Base-by-base conservation (phyloP, 768 basidiomycete genomes). In the Collybiopsis confluens region DNA sequence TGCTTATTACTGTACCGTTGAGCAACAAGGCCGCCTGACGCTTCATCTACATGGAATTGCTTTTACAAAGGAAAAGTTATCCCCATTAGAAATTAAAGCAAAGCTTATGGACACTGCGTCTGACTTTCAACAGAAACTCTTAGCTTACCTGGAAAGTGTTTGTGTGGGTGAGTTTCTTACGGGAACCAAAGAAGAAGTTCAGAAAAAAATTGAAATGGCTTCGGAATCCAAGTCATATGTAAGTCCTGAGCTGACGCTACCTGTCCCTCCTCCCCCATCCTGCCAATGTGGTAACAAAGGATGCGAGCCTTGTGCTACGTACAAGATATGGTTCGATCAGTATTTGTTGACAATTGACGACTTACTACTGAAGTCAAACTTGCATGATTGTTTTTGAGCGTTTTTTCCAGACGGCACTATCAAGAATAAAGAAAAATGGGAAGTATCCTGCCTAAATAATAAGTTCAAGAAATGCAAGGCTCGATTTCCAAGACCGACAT, bases 21-120 rank as follows among this genome's bases (percentile, higher is more conserved):
- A 65, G 45, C 43, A 55, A 24, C 64, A 65, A 50, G 62, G 62
- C 4, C 54, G 58, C 13, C 37, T 61, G 2, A 64, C 63, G 2
- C 51, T 66, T 21, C 75, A 77, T 59, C 38, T 73, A 2, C 73
- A 75, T 56, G 20, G 70, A 27, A 33, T 75, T 1, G 18, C 74
- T 1, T 77, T 72, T 72, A 61, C 75, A 1, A 18, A 35, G 24
- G 61, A 62, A 16, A 54, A 54, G 2, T 40, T 65, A 0, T 57
- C 66, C 8, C 73, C 70, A 3, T 64, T 73, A 46, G 62, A 73
- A 44, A 71, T 73, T 6, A 33, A 64, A 26, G 62, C 72, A 9
- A 47, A 44, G 9, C 5, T 75, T 0, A 45, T 66, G 23, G 54
- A 59, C 27, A n/a, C 42, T 2, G 59, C 62, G 21, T 58, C 56